phyloP scores from a whole-genome alignment of 208 protist species.

The Leishmania major region DNA sequence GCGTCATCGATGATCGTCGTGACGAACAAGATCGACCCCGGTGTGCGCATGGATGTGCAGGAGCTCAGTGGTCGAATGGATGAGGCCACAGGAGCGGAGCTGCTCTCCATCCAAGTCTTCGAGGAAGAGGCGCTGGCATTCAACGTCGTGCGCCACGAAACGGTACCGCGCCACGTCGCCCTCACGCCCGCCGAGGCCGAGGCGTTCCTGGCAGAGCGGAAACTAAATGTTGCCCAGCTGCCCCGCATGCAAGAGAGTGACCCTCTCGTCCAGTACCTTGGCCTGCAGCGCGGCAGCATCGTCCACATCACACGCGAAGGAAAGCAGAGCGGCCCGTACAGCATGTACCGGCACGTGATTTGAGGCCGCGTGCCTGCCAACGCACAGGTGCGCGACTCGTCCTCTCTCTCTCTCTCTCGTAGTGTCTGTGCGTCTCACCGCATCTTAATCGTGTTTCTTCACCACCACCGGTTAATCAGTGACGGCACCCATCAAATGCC shows the following conservation, averaged over 20 bases:
- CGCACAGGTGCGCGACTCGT: not conserved
- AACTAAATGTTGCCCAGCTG: conserved; percentile 94
- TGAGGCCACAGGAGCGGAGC: conserved; percentile 39
- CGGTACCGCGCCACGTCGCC: conserved; percentile 94
- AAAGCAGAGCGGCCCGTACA: conserved; percentile 96
- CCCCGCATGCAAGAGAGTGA: conserved; percentile 95
- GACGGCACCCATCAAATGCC: not conserved
- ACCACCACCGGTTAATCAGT: not conserved
- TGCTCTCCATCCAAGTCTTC: conserved; percentile 93
- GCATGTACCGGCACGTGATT: conserved; percentile 97
- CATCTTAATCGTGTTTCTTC: not conserved
- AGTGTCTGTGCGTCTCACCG: not conserved
- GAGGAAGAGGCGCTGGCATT: conserved; percentile 93
- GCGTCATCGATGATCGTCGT: conserved; percentile 63
- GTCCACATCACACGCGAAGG: conserved; percentile 95
- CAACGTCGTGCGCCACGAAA: conserved; percentile 96
- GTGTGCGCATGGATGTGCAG: conserved; percentile 56
- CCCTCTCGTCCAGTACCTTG: conserved; percentile 96
- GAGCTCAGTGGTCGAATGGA: conserved; percentile 67
- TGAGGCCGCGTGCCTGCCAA: conserved; percentile 31
- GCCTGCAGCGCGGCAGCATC: conserved; percentile 88
- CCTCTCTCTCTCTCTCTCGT: not conserved
- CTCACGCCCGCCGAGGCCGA: conserved; percentile 77
- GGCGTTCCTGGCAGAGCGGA: conserved; percentile 76
- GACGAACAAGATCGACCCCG: conserved; percentile 49